Evolutionary conservation across 2,329 filamentous ascomycete genomes (phyloP).

Genomic region (Aspergillus caelatus): DNA sequence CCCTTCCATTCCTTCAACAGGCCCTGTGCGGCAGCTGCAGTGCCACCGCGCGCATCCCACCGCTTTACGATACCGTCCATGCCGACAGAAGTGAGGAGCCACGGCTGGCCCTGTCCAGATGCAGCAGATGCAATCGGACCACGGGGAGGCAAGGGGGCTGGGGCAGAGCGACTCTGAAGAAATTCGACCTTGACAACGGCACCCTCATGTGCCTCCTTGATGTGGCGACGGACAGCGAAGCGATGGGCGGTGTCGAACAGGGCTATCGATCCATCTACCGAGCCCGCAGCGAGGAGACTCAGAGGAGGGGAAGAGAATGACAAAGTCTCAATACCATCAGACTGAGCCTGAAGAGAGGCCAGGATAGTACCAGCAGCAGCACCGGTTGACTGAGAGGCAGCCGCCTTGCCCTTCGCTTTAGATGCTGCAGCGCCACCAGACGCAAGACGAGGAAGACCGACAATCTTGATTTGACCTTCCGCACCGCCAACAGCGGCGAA

Average conservation of each 20-base stretch:
- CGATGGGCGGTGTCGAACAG: constrained; percentile 85
- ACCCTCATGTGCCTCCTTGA: constrained; percentile 80
- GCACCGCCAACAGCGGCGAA: constrained; percentile 87
- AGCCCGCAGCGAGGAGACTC: constrained; percentile 64
- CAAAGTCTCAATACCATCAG: constrained; percentile 76
- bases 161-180: constrained; percentile 53
- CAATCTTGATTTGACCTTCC: constrained; percentile 79
- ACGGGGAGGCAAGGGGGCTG: constrained; percentile 30
- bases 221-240: constrained; percentile 82
- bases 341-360: constrained; percentile 78
- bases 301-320: constrained; percentile 65
- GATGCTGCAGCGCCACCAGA: constrained; percentile 45
- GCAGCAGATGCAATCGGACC: constrained; percentile 29
- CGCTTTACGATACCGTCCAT: constrained; percentile 89
- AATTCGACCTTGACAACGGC: constrained; percentile 94
- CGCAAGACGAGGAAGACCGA: constrained; percentile 73
- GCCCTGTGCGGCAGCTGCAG: constrained; percentile 67
- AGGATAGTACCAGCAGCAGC: constrained; percentile 71
- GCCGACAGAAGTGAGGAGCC: constrained; percentile 80
- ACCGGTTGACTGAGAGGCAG: constrained; percentile 35
- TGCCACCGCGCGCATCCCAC: constrained; percentile 79
- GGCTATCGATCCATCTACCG: constrained; percentile 71
- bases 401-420: constrained; percentile 55
- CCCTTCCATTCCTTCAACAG: constrained; percentile 87
- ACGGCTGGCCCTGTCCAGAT: constrained; percentile 53